A percentile compares a stretch with the other conserved stretches of the same genome.
Evolutionary conservation across 495 filamentous ascomycete species (phyloP).

Genomic region (Penicillium alfredii): DNA sequence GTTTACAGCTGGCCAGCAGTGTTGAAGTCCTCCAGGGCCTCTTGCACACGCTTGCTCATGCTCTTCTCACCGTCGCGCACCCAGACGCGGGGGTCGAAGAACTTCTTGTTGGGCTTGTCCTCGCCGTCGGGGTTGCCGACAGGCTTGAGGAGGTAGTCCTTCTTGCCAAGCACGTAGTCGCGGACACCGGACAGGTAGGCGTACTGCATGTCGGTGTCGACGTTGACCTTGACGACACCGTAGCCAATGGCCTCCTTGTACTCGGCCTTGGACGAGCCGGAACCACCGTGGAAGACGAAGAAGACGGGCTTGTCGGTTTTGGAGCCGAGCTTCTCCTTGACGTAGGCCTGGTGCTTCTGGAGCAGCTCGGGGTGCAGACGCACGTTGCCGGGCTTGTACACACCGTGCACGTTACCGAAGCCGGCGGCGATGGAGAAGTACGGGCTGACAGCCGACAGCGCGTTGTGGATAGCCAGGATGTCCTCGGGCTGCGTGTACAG

Average conservation of each 20-base stretch:
- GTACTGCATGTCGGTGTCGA: conserved; percentile 69
- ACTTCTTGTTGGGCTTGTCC: conserved; percentile 99
- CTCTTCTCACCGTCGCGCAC: conserved; percentile 96
- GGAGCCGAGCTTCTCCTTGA: conserved; percentile 63
- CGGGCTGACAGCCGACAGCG: conserved; percentile 71
- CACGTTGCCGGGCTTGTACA: conserved; percentile 98
- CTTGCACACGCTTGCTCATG: conserved; percentile 75
- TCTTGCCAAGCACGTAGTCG: conserved; percentile 89
- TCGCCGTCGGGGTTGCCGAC: conserved; percentile 94
- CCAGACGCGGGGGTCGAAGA: conserved; percentile 71
- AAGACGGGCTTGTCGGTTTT: conserved; percentile 85
- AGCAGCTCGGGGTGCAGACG: conserved; percentile 91
- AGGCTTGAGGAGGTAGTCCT: conserved; percentile 79
- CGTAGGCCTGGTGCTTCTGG: conserved; percentile 86
- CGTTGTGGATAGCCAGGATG: conserved; percentile 81
- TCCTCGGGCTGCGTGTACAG: conserved; percentile 98
- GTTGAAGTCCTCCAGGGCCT: conserved; percentile 88
- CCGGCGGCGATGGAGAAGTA: conserved; percentile 98
- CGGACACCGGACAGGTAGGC: conserved; percentile 87
- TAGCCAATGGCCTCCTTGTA: conserved; percentile 79
- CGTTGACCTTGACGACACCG: conserved; percentile 93
- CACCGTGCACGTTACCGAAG: conserved; percentile 98
- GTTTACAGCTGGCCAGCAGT: conserved; percentile 76
- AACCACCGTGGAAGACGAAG: conserved; percentile 99
- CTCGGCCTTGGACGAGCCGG: conserved; percentile 82